Evolutionary conservation across 2,329 filamentous ascomycete species (phyloP), one percentile per base, ranked within the genome.

Genomic region (Trichophyton rubrum): DNA sequence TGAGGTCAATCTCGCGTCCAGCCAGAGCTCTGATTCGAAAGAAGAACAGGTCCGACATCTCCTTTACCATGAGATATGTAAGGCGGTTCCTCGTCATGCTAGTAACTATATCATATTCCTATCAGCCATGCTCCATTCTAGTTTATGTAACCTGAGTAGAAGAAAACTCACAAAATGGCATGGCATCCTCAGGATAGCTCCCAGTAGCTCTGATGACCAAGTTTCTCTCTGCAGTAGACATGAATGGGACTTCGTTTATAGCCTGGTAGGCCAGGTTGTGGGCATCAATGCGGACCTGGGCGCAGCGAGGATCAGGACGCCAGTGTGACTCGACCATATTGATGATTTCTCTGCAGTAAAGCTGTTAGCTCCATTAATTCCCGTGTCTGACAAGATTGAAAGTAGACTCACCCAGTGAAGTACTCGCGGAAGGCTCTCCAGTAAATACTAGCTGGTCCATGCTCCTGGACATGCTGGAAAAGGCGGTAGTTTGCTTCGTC

Each of bases 341-440:
- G 17, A 45, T 22, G 8, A 63, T 20, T 7, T 60, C 61, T 15
- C 63, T 64, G 17, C n/a, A 11, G 7, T 0, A 38, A 38, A 38
- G 27, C 9, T 5, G 30, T 33, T 27, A 55, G 51, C 3, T 55
- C 11, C 17, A 47, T 59, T 13, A 20, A 20, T 35, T 40, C 55
- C 17, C 59, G 3, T 59, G 5, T 6, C 7, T n/a, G 20, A 24
- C 8, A 20, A 17, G 5, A 22, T 6, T 15, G 17, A 24, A 22
- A 20, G 41, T 38, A 27, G 55, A 63, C 68, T 61, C 62, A 70
- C 69, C 64, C 68, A 61, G 65, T 64, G 59, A 66, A 69, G 47
- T 67, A 69, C 58, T 70, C 60, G 11, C 65, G 64, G 27, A 70
- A 63, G n/a, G 67, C 68, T 58, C 63, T 62, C 53, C 67, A 64